phyloP scores from a whole-genome alignment of 768 basidiomycete genomes.

The Suillus spraguei region DNA sequence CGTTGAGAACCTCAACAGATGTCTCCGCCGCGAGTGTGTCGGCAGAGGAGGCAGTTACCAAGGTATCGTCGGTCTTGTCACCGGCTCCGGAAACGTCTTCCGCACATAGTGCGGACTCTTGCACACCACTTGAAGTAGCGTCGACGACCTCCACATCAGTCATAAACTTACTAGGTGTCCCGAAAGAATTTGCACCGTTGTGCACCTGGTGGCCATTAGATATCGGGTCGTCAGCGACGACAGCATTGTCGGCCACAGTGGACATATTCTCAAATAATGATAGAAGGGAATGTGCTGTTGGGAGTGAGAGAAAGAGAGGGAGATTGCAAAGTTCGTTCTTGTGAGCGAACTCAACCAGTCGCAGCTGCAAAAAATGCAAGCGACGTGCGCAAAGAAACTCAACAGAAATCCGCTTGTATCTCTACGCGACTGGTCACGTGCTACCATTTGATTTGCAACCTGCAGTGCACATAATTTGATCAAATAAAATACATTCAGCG shows the following conservation, averaged over 20 bases:
- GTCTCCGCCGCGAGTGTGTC: neutral
- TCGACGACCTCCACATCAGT: neutral
- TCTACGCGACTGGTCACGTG: slow-evolving; percentile 14
- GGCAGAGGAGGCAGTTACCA: neutral
- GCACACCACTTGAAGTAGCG: neutral
- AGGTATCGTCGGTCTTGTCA: slow-evolving; percentile 4
- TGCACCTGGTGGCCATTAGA: slow-evolving; percentile 10
- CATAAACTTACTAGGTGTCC: neutral
- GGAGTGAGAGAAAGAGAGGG: neutral
- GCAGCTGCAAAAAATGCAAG: slow-evolving; percentile 13
- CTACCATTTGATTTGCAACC: no score
- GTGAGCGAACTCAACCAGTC: slow-evolving; percentile 9
- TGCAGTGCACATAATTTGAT: no score
- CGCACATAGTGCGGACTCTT: neutral
- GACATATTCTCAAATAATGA: slow-evolving; percentile 14
- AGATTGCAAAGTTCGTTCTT: slow-evolving; percentile 1
- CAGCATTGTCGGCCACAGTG: slow-evolving; percentile 4
- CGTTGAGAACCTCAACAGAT: neutral
- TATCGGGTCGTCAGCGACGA: slow-evolving; percentile 11
- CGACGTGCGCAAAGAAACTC: slow-evolving; percentile 7
- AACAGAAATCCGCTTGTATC: slow-evolving; percentile 10
- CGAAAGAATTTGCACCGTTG: neutral
- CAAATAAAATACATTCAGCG: neutral
- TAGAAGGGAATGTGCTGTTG: slow-evolving; percentile 17
- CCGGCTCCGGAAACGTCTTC: neutral